phyloP scores from a whole-genome alignment of 2,329 filamentous ascomycete species.

The Cordyceps farinosa region DNA sequence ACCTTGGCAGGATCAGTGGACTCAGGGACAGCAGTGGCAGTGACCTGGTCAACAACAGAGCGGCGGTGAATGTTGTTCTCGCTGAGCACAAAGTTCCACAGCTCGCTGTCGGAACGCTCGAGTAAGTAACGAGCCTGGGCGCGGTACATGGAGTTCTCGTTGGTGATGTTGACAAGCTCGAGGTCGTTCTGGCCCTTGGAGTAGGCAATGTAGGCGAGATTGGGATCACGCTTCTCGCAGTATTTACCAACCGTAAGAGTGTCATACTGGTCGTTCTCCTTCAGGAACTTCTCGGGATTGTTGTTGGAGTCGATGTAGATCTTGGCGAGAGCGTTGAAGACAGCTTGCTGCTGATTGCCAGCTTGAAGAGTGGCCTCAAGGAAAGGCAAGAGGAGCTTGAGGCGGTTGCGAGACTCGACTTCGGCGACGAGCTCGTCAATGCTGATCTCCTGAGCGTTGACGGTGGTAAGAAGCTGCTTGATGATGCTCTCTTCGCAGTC shows the following conservation, averaged over 20 bases:
- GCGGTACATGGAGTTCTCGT: slow-evolving; percentile 99
- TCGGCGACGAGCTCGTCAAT: slow-evolving; percentile 92
- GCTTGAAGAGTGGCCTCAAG: slow-evolving; percentile 84
- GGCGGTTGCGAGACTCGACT: slow-evolving; percentile 91
- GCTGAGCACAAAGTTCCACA: slow-evolving; percentile 93
- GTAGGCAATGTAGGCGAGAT: slow-evolving; percentile 91
- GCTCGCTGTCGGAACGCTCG: slow-evolving; percentile 81
- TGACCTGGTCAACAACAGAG: slow-evolving; percentile 93
- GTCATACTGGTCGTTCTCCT: slow-evolving; percentile 96
- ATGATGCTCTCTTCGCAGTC: slow-evolving; percentile 97
- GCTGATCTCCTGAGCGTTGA: slow-evolving; percentile 79
- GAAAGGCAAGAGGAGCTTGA: slow-evolving; percentile 95
- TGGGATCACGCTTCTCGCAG: slow-evolving; percentile 97
- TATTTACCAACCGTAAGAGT: slow-evolving; percentile 92
- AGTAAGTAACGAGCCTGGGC: slow-evolving; percentile 94
- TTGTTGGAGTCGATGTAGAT: slow-evolving; percentile 99
- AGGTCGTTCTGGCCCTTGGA: slow-evolving; percentile 96
- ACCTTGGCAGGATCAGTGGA: slow-evolving; percentile 92
- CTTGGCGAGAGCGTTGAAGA: slow-evolving; percentile 96
- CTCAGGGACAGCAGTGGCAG: slow-evolving; percentile 89
- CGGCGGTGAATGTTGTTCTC: slow-evolving; percentile 94
- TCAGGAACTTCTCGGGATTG: slow-evolving; percentile 94
- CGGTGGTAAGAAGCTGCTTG: slow-evolving; percentile 81
- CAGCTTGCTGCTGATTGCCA: slow-evolving; percentile 92
- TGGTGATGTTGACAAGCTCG: slow-evolving; percentile 95